Conservation (phyloP, 495 filamentous ascomycete species). For the Staphylotrichum longicolle region DNA sequence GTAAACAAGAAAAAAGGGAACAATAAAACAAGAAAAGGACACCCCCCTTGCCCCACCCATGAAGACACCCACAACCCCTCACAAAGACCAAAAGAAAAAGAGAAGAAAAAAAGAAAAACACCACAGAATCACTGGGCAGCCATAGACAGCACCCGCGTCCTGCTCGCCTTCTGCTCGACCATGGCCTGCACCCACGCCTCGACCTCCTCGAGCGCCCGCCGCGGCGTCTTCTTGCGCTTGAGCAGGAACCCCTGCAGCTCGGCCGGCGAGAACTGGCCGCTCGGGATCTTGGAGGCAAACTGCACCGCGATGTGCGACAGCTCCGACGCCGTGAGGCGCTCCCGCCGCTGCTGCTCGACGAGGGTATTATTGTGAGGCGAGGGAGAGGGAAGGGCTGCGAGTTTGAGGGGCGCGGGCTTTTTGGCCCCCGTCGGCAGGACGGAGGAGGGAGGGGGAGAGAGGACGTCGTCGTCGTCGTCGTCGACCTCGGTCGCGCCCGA, state of each 20-base stretch:
- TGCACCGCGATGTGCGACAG: constrained; percentile 41
- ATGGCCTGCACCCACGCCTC: constrained; percentile 54
- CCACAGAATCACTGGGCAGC: constrained; percentile 33
- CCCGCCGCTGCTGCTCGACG: not conserved
- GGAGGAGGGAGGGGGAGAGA: not conserved
- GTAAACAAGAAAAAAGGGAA: no score
- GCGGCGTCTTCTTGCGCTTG: constrained; percentile 60
- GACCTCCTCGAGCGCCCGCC: constrained; percentile 55
- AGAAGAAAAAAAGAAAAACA: constrained; percentile 4
- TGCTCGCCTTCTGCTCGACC: constrained; percentile 44
- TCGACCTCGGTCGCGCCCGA: constrained; percentile 22
- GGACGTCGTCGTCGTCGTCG: constrained; percentile 2
- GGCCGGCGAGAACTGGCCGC: constrained; percentile 58
- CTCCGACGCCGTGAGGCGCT: constrained; percentile 20
- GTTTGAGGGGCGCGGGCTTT: not conserved
- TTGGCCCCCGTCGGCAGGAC: not conserved
- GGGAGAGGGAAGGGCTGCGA: not conserved
- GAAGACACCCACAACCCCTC: not conserved
- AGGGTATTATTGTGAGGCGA: not conserved
- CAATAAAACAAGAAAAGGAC: no score
- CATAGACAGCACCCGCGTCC: constrained; percentile 38
- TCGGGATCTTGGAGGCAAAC: constrained; percentile 51
- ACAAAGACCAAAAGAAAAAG: not conserved
- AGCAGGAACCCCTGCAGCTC: constrained; percentile 71
- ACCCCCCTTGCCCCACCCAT: not conserved